Evolutionary conservation across 306 rosid genomes (phyloP).

Genomic region (Inga laurina): DNA sequence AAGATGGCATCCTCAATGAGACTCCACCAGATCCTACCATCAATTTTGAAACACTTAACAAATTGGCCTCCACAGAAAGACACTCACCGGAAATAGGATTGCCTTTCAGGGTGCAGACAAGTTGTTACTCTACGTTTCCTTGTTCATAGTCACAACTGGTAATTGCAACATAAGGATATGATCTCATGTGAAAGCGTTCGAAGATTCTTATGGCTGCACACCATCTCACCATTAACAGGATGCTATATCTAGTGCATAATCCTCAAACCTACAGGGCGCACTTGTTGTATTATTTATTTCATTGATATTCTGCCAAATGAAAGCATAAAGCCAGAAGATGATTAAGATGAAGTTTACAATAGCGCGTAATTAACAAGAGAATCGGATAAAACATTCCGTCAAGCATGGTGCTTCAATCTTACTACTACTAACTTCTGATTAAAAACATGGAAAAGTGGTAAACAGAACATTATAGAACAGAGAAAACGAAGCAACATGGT

Average conservation of each 20-base stretch:
- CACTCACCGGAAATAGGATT: slow-evolving; percentile 18
- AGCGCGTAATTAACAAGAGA: not conserved
- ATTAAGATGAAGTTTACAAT: not conserved
- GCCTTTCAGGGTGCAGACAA: not conserved
- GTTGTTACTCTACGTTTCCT: slow-evolving; percentile 23
- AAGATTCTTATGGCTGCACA: slow-evolving; percentile 6
- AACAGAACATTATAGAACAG: not conserved
- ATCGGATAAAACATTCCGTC: not conserved
- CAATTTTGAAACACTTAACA: slow-evolving; percentile 44
- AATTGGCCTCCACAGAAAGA: slow-evolving; percentile 39
- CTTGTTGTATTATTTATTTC: slow-evolving; percentile 18
- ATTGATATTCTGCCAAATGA: slow-evolving; percentile 8
- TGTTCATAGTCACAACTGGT: slow-evolving; percentile 17
- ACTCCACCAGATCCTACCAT: slow-evolving; percentile 30
- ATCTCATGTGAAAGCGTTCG: slow-evolving; percentile 23
- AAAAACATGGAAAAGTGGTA: not conserved
- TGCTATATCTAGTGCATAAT: not conserved
- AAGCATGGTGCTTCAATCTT: not conserved
- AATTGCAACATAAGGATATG: not conserved
- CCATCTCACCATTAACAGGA: slow-evolving; percentile 16
- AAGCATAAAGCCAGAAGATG: not conserved
- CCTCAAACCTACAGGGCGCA: slow-evolving; percentile 16
- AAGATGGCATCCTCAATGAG: slow-evolving; percentile 37
- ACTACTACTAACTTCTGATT: not conserved
- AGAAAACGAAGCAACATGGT: not conserved